Evolutionary conservation across 208 protist species (phyloP), one percentile per base, ranked within the genome.

Genomic region (Wallacemonas collosoma): DNA sequence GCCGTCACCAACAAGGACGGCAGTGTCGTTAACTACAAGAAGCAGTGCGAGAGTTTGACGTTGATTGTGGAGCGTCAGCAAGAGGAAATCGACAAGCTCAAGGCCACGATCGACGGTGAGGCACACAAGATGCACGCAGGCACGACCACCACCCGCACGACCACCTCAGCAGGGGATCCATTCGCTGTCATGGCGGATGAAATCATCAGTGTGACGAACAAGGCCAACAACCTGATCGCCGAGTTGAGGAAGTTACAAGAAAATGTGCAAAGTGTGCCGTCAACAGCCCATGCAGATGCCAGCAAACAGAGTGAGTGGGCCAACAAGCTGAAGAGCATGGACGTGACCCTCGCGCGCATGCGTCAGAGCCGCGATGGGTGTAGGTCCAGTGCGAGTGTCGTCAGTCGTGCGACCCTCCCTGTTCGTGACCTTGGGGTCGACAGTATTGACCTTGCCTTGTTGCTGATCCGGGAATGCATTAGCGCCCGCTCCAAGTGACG

Each of bases 31-130:
- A 58, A 58, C 47, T 83, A 79, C 69, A 84, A 77, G 45, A 60
- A 17, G 11, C 75, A 84, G 75, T 84, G 79, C 50, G 75, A 80
- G 47, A 43, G 79, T 26, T 64, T 84, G 57, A 57, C 44, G 15
- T 41, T 72, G 54, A 36, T 60, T 36, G 54, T 72, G 36, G 53
- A 72, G n/a, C 60, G 60, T 8, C 60, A 65, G 43, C 6, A 38
- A 9, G 43, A 50, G 60, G 51, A 69, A 6, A 57, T 57, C 3
- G 51, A 76, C 44, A 17, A 89, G 40, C 61, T 63, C 43, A 74
- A 67, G 17, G 75, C 81, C 40, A 74, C 66, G 0, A 68, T 85
- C 9, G 77, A 76, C 1, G 12, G 64, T 17, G 73, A 74, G n/a
- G 68, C 41, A 17, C 38, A 17, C 0, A 54, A 43, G n/a, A 51